These are phyloP conservation scores for Leersia perrieri DNA, from an alignment of 176 grass and related monocot genomes.

Conservation along the genomic window DNA sequence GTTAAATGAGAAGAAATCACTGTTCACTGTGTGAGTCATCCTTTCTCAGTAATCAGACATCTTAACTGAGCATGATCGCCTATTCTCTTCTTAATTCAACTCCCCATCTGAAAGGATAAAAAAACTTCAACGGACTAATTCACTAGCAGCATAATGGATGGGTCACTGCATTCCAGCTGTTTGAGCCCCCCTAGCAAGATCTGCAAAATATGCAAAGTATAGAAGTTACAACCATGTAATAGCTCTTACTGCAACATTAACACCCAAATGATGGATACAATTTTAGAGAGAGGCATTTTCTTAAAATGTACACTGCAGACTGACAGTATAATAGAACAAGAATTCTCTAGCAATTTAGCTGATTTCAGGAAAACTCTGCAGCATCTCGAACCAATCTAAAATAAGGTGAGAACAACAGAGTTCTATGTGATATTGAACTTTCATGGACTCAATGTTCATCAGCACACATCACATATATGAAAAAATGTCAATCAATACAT, in stretches of 20 bases:
- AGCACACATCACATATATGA: background rate
- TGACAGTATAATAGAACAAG: background rate
- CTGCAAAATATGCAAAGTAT: constrained; percentile 18
- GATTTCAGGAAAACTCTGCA: background rate
- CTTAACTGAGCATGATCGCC: background rate
- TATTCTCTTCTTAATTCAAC: background rate
- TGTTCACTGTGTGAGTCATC: background rate
- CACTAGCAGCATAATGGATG: too few species aligned
- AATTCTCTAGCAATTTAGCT: background rate
- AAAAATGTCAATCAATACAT: background rate
- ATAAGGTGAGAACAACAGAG: background rate
- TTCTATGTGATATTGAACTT: background rate
- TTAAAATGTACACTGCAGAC: too few species aligned
- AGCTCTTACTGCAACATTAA: background rate
- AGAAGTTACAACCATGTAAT: background rate
- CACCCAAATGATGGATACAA: background rate
- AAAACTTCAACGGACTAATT: background rate
- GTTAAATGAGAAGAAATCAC: background rate
- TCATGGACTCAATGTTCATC: background rate
- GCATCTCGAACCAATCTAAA: background rate
- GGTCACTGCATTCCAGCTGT: background rate
- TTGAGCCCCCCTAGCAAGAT: background rate
- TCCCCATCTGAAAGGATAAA: background rate
- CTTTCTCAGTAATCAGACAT: background rate
- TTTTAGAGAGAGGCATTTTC: too few species aligned